Conservation (phyloP, 2,329 filamentous ascomycete species). For the Graphiopsis chlorocephala region DNA sequence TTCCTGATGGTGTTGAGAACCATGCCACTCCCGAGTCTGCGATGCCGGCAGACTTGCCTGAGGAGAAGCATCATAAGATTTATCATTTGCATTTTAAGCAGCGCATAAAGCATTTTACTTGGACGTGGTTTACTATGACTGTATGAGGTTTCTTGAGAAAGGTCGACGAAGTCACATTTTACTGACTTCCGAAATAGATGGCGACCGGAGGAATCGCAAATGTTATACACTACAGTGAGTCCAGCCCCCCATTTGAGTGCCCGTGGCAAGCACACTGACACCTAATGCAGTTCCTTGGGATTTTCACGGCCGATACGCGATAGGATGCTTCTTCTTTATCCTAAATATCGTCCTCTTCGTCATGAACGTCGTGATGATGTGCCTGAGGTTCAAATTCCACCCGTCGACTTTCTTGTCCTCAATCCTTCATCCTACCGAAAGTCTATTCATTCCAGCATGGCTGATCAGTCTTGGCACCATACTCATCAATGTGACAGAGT, state of each 20-base stretch:
- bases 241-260: not conserved
- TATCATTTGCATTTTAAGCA: slow-evolving; percentile 44
- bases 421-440: slow-evolving; percentile 74
- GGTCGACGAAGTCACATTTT: not conserved
- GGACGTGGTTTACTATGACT: slow-evolving; percentile 75
- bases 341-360: slow-evolving; percentile 61
- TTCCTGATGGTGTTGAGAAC: not conserved
- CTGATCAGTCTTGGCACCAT: slow-evolving; percentile 64
- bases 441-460: slow-evolving; percentile 70
- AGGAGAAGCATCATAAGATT: not conserved
- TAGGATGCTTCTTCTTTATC: slow-evolving; percentile 50
- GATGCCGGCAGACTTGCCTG: not conserved
- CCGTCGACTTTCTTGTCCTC: slow-evolving; percentile 69
- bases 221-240: slow-evolving; percentile 55
- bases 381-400: slow-evolving; percentile 65
- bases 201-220: slow-evolving; percentile 54
- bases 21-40: not conserved
- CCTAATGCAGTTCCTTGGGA: slow-evolving; percentile 38
- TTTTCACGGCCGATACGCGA: slow-evolving; percentile 45
- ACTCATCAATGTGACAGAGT: slow-evolving; percentile 69
- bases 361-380: slow-evolving; percentile 65
- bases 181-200: slow-evolving; percentile 52
- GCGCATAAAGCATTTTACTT: slow-evolving; percentile 63
- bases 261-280: not conserved
- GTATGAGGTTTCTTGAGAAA: slow-evolving; percentile 18